Evolutionary conservation across 2,329 filamentous ascomycete genomes (phyloP), one percentile per base, ranked within the genome.

Genomic region (Monosporascus sp.): DNA sequence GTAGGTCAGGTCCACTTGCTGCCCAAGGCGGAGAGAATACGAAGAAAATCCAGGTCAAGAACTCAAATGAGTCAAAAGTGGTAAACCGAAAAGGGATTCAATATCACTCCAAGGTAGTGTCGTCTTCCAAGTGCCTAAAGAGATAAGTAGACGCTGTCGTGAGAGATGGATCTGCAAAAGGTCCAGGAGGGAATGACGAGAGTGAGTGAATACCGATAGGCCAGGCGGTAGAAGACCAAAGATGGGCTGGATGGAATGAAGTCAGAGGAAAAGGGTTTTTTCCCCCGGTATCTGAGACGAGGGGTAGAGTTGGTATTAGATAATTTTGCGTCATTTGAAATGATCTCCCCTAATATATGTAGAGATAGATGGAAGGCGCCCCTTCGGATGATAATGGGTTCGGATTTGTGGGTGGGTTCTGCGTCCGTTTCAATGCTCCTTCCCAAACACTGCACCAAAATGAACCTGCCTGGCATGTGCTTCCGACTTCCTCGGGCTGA

Each of bases 61-160:
- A 46, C 43, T 27, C 11, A n/a, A 20, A 20, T 7, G 20, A 17
- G 22, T 46, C 43, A 46, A 46, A 46, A 46, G 43, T 17, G 14
- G 5, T 31, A 48, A 40, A 22, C 44, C 20, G 51, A 36, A 24
- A 34, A n/a, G 38, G 41, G 43, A 49, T 52, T 52, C 46, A 58
- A 56, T 52, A 45, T 49, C 49, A 49, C 51, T 52, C 57, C 53
- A 56, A 59, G 44, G 38, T 49, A 53, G 50, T 43, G 19, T 43
- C 44, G 50, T 53, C 50, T 52, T 49, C 48, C 52, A 58, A 54
- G 38, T 52, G 49, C 31, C 37, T 51, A 47, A 46, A 31, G 52
- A 50, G 44, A 51, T 44, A 49, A 46, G 7, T 24, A 40, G 4
- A 45, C 40, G 50, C 26, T 40, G 24, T 26, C 14, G 24, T 46